phyloP scores from a whole-genome alignment of 805 yeast genomes.

The Wickerhamomyces queroliae region DNA sequence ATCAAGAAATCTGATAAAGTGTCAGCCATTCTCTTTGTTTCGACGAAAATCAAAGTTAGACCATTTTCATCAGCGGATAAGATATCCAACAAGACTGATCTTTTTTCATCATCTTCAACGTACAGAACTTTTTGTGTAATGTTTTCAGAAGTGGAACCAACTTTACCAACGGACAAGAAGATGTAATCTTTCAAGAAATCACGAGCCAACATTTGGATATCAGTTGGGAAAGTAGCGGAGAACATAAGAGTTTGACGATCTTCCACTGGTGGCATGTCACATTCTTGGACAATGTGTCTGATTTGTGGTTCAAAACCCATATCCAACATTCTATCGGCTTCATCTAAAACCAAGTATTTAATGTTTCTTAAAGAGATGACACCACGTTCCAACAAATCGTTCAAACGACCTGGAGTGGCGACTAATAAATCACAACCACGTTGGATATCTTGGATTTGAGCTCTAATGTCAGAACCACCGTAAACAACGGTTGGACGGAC shows the following conservation, averaged over 20 bases:
- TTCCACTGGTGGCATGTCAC: conserved; percentile 92
- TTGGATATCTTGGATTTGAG: conserved; percentile 82
- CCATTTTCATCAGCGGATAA: conserved; percentile 76
- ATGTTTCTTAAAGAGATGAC: conserved; percentile 82
- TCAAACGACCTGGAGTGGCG: conserved; percentile 99
- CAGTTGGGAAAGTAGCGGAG: conserved; percentile 98
- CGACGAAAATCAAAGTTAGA: conserved; percentile 91
- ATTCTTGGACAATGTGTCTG: conserved; percentile 94
- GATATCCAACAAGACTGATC: conserved; percentile 83
- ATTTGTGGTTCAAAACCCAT: conserved; percentile 99
- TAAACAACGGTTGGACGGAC: conserved; percentile 93
- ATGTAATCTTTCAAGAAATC: conserved; percentile 95
- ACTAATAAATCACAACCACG: conserved; percentile 94
- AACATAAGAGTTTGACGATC: conserved; percentile 97
- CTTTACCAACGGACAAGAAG: conserved; percentile 97
- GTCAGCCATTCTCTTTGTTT: conserved; percentile 99
- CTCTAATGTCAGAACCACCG: conserved; percentile 95
- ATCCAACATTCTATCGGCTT: conserved; percentile 99
- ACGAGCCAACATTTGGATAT: conserved; percentile 93
- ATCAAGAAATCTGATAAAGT: conserved; percentile 87
- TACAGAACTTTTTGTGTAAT: conserved; percentile 90
- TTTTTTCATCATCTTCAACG: conserved; percentile 92
- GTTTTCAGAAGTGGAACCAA: conserved; percentile 98
- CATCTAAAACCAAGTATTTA: conserved; percentile 92
- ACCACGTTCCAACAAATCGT: conserved; percentile 94